These are phyloP conservation scores for Penicillium antarcticum DNA, from an alignment of 495 filamentous ascomycete genomes.

Conservation along the genomic window DNA sequence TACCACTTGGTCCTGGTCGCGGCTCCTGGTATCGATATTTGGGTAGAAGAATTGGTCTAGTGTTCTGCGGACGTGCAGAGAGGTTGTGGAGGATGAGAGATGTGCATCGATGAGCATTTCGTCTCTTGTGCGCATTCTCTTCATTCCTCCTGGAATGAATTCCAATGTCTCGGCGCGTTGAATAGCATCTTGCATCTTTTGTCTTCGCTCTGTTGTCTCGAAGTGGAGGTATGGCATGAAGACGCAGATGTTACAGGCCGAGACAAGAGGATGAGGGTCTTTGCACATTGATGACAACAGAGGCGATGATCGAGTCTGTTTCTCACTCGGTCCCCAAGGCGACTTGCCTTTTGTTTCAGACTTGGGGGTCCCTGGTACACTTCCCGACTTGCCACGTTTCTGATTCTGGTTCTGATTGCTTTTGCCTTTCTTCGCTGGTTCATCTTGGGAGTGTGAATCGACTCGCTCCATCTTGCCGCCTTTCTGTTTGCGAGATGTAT, in stretches of 20 bases:
- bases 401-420: constrained; percentile 4
- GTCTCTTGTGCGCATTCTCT: constrained; percentile 43
- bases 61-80: constrained; percentile 63
- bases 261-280: constrained; percentile 20
- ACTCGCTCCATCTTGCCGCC: constrained; percentile 25
- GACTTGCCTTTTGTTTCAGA: constrained; percentile 37
- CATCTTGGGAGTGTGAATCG: constrained; percentile 35
- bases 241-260: constrained; percentile 50
- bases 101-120: constrained; percentile 64
- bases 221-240: constrained; percentile 72
- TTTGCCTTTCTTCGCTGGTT: constrained; percentile 38
- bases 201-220: constrained; percentile 54
- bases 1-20: constrained; percentile 69
- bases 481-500: constrained; percentile 26
- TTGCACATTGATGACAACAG: constrained; percentile 25
- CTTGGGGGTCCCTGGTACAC: constrained; percentile 30
- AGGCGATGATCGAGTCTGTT: constrained; percentile 14
- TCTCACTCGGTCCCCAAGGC: constrained; percentile 17
- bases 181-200: constrained; percentile 60
- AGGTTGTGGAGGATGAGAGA: constrained; percentile 49
- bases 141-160: constrained; percentile 21
- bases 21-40: constrained; percentile 62
- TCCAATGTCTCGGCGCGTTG: constrained; percentile 39
- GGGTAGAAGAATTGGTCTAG: constrained; percentile 72
- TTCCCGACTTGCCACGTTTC: constrained; percentile 40